phyloP scores from a whole-genome alignment of 371 early-diverging fungal genomes.

The Parasitella parasitica region DNA sequence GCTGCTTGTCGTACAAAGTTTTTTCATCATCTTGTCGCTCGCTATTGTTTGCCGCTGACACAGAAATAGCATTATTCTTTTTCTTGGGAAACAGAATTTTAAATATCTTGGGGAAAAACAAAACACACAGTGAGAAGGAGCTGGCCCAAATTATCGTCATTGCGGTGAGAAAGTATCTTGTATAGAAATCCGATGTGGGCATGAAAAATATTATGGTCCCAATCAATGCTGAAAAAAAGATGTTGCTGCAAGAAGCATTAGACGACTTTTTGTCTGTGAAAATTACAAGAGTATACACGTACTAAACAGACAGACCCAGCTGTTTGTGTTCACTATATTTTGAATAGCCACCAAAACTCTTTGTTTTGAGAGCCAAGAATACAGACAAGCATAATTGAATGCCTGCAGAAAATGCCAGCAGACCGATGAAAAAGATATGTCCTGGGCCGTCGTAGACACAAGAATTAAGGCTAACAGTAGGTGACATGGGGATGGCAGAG shows the following conservation, averaged over 20 bases:
- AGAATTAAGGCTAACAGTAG: slow-evolving; percentile 38
- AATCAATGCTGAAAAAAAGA: slow-evolving; percentile 51
- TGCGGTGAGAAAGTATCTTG: slow-evolving; percentile 47
- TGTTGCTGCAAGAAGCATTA: slow-evolving; percentile 37
- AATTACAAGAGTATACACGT: slow-evolving; percentile 24
- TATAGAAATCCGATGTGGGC: slow-evolving; percentile 47
- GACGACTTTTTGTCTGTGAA: not conserved
- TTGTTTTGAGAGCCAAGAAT: slow-evolving; percentile 27
- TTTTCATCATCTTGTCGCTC: not conserved
- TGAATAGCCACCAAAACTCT: slow-evolving; percentile 41
- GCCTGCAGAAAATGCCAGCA: slow-evolving; percentile 32
- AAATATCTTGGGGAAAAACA: slow-evolving; percentile 54
- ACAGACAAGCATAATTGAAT: slow-evolving; percentile 32
- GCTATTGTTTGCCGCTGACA: not conserved
- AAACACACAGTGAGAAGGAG: slow-evolving; percentile 46
- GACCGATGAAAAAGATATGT: slow-evolving; percentile 23
- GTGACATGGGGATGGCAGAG: slow-evolving; percentile 26
- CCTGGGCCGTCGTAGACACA: slow-evolving; percentile 27
- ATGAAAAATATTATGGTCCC: slow-evolving; percentile 50
- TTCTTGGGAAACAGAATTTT: slow-evolving; percentile 6
- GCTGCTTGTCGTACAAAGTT: not conserved
- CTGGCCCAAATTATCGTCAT: slow-evolving; percentile 54
- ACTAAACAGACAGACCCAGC: slow-evolving; percentile 57
- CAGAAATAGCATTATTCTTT: not conserved
- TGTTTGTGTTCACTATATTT: slow-evolving; percentile 58